Conservation (phyloP, 78 protist genomes). For the Emiliania huxleyi region DNA sequence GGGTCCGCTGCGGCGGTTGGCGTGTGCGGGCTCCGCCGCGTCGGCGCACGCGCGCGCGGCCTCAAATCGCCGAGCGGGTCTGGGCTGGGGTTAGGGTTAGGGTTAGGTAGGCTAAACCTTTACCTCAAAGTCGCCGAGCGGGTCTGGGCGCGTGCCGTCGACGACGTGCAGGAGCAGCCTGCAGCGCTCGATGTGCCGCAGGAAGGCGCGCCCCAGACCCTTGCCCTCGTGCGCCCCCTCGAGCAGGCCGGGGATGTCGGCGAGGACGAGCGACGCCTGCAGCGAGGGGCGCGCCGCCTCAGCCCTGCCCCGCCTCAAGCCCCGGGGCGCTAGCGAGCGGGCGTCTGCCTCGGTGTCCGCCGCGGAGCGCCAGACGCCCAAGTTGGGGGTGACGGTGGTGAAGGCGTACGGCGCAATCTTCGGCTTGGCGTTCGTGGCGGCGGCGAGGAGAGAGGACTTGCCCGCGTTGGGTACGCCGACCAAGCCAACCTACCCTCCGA, state of each 20-base stretch:
- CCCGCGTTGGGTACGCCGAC: slow-evolving; percentile 82
- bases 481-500: slow-evolving; percentile 70
- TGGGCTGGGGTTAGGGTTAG: too few species aligned
- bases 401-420: slow-evolving; percentile 66
- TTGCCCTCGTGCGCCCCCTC: slow-evolving; percentile 74
- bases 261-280: slow-evolving; percentile 12
- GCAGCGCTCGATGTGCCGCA: slow-evolving; percentile 71
- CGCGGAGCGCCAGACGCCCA: slow-evolving; percentile 49
- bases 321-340: too few species aligned
- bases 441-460: slow-evolving; percentile 64
- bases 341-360: neutral
- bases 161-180: slow-evolving; percentile 56
- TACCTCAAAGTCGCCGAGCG: neutral
- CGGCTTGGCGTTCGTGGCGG: slow-evolving; percentile 64
- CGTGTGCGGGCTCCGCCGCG: too few species aligned
- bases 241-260: slow-evolving; percentile 73
- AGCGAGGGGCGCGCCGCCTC: too few species aligned
- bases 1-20: too few species aligned
- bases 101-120: too few species aligned
- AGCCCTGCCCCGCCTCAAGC: too few species aligned
- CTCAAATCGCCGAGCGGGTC: too few species aligned
- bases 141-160: slow-evolving; percentile 18
- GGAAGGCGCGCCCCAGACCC: slow-evolving; percentile 71
- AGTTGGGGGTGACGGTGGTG: slow-evolving; percentile 73
- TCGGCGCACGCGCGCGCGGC: too few species aligned